phyloP scores from a whole-genome alignment of 169 alveolate species.

The Eimeria brunetti region DNA sequence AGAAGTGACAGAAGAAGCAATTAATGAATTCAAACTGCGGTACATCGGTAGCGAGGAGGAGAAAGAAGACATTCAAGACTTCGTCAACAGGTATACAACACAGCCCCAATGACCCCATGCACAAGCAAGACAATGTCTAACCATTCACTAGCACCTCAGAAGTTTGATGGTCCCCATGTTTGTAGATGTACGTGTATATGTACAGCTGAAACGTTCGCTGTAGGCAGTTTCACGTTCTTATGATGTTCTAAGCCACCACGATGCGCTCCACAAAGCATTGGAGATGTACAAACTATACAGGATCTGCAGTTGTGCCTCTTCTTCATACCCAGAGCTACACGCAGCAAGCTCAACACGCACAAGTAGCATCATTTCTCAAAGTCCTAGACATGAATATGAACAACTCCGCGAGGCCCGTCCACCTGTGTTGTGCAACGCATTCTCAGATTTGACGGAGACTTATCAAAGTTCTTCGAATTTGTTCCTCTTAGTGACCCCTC shows the following conservation, averaged over 20 bases:
- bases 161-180: not conserved
- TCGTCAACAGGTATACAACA: slow-evolving; percentile 13
- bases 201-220: not conserved
- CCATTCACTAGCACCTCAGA: not conserved
- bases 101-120: not conserved
- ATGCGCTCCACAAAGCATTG: not conserved
- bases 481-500: slow-evolving; percentile 77
- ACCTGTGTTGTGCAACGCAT: not conserved
- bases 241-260: not conserved
- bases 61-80: slow-evolving; percentile 67
- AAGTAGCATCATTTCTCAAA: not conserved
- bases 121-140: not conserved
- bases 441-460: slow-evolving; percentile 70
- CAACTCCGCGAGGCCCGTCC: too few relatives aligned
- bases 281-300: not conserved
- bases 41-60: slow-evolving; percentile 78
- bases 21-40: slow-evolving; percentile 36
- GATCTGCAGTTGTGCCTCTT: not conserved
- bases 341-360: not conserved
- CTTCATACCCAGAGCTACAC: not conserved
- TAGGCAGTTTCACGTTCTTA: not conserved
- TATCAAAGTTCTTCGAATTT: slow-evolving; percentile 67
- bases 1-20: slow-evolving; percentile 50
- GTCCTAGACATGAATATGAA: not conserved
- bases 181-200: not conserved